These are phyloP conservation scores for Komagataella kurtzmanii DNA, from an alignment of 805 yeast species.

Conservation along the genomic window DNA sequence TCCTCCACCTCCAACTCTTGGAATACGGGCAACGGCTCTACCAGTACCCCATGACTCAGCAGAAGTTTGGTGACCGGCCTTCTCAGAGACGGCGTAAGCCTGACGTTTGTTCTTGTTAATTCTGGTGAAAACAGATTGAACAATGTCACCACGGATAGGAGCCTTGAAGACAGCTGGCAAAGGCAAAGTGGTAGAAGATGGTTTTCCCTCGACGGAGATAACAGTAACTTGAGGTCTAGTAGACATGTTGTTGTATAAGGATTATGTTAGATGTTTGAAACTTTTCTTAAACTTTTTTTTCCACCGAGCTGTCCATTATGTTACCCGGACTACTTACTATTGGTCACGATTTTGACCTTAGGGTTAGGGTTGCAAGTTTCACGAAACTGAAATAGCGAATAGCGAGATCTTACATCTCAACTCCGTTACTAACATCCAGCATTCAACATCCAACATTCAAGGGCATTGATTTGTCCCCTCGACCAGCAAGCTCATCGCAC, in stretches of 20 bases:
- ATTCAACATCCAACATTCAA: not conserved
- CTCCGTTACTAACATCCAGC: not conserved
- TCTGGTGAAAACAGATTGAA: slow-evolving; percentile 96
- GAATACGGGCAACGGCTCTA: slow-evolving; percentile 99
- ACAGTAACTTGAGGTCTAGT: slow-evolving; percentile 97
- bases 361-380: not conserved
- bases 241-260: slow-evolving; percentile 16
- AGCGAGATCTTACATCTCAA: too few relatives aligned
- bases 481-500: not conserved
- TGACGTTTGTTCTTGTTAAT: slow-evolving; percentile 99
- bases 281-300: not conserved
- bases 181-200: slow-evolving; percentile 72
- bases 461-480: not conserved
- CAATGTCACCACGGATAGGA: slow-evolving; percentile 99
- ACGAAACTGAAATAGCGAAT: too few relatives aligned
- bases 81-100: slow-evolving; percentile 98
- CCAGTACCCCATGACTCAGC: slow-evolving; percentile 99
- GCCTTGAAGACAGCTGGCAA: slow-evolving; percentile 99
- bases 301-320: not conserved
- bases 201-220: slow-evolving; percentile 71
- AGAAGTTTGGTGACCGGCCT: slow-evolving; percentile 99
- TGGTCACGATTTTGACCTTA: not conserved
- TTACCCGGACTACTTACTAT: not conserved
- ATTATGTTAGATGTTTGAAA: not conserved
- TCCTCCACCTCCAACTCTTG: slow-evolving; percentile 99